phyloP scores from a whole-genome alignment of 129 eudicot genomes.

The Daucus carota region DH1_v3.0 NC_030387.2:22070001-22070500 shows the following conservation, averaged over 20 bases:
- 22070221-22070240: slow-evolving; percentile 72
- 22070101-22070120: neutral
- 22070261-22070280: slow-evolving; percentile 22
- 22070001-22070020: neutral
- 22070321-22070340: neutral
- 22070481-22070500: too few relatives aligned
- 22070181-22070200: slow-evolving; percentile 25
- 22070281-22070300: neutral
- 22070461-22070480: too few relatives aligned
- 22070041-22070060: slow-evolving; percentile 84
- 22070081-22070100: slow-evolving; percentile 68
- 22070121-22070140: too few relatives aligned
- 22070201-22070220: slow-evolving; percentile 92
- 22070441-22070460: too few relatives aligned
- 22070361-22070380: too few relatives aligned
- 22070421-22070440: too few relatives aligned
- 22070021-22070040: slow-evolving; percentile 54
- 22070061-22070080: slow-evolving; percentile 63
- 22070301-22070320: neutral
- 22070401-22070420: too few relatives aligned
- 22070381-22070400: too few relatives aligned
- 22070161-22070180: neutral
- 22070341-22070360: too few relatives aligned
- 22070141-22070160: too few relatives aligned
- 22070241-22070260: slow-evolving; percentile 30